Base-by-base conservation (phyloP, 805 yeast genomes). In the Ogataea glucozyma region DNA sequence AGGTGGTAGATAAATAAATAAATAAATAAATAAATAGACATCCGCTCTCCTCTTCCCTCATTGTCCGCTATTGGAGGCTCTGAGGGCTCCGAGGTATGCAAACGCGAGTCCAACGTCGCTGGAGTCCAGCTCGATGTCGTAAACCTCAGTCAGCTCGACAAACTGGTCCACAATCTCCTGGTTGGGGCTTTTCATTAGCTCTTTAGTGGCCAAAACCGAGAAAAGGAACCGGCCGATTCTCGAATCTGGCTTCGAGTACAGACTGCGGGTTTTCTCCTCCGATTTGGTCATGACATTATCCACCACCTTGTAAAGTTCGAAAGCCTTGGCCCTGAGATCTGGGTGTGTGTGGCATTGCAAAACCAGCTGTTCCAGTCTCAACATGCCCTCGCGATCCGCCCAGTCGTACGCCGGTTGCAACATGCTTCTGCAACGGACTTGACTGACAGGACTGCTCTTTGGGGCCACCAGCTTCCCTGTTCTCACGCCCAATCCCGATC, bases 311-410 rank as follows among this genome's bases (percentile, higher is more conserved):
- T 39, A 48, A 11, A 44, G 42, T 17, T 48, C 52, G 31, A 40
- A 48, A 7, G 49, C 49, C 38, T 45, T 45, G 18, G 32, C 30
- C 19, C 49, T 26, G 14, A 50, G 31, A 26, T 44, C 49, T 11
- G 49, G 54, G 29, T 47, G 46, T 11, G 48, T 29, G 38, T 44
- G 49, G 26, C 49, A 45, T 31, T 50, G 42, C 14, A 50, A 38
- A 23, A 47, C 41, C 34, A 50, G 38, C 26, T 47, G 42, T 31
- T 50, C 54, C 16, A 50, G 30, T 43, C 54, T 42, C 14, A 46
- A 30, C 17, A 43, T 38, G 9, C 54, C 48, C 13, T 47, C 42
- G 19, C 33, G 44, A 31, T 38, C 40, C 11, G 48, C 34, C n/a
- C 43, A 31, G 16, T 42, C 33, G 36, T 34, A 40, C 10, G 40